Evolutionary conservation across 495 filamentous ascomycete species (phyloP), one percentile per base, ranked within the genome.

Genomic region (Articulospora tetracladia): DNA sequence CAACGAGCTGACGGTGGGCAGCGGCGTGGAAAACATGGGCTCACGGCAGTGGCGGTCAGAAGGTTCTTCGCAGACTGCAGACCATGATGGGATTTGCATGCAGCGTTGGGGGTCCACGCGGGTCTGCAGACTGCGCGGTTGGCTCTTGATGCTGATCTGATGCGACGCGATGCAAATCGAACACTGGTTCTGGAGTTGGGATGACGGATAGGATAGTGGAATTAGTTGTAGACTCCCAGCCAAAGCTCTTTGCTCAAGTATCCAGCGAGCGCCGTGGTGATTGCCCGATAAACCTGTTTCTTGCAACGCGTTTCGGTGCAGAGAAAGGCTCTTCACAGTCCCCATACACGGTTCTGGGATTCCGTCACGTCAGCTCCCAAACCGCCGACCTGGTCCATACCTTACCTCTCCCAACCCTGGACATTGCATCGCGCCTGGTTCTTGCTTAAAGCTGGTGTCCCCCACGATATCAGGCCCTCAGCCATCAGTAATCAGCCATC

Each of bases 31-130:
- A 39, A 25, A 23, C 7, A 47, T 57, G 24, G 6, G 39, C 24
- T 28, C 19, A 49, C 26, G 39, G n/a, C 55, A 48, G 41, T 46
- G 55, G 39, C 55, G 55, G 55, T 57, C 55, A 27, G 55, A 27
- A 20, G 24, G 39, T n/a, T n/a, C n/a, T n/a, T n/a, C n/a, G n/a
- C n/a, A 17, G 15, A 11, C n/a, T 50, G 7, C 39, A n/a, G 39
- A 44, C 39, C 39, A 44, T 44, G 7, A 44, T 44, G 39, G 39
- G 39, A 15, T 44, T 44, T 44, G 17, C 39, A 44, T 44, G 39
- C 7, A n/a, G n/a, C 3, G 6, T 34, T 44, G 4, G 39, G 39
- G 39, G 39, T 44, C 39, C 39, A 44, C 39, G n/a, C 30, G 15
- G 39, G 10, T 15, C 8, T 44, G 39, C n/a, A 19, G 3, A 44